Base-by-base conservation (phyloP, 2,329 filamentous ascomycete genomes). In the Colletotrichum sp. region DNA sequence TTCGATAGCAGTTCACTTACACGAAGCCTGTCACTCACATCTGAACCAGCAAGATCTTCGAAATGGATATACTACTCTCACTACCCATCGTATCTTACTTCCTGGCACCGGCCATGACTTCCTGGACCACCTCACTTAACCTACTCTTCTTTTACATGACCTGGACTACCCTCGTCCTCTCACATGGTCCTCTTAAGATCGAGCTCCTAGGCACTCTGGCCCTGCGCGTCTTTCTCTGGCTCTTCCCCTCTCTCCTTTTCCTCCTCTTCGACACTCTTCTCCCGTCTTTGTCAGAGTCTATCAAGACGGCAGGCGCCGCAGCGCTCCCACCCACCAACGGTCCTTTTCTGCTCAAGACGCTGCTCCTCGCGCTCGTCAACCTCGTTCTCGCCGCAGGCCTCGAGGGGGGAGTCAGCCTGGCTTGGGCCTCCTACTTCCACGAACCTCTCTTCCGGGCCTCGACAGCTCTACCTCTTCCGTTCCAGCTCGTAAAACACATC, bases 91-190 rank as follows among this genome's bases (percentile, higher is more conserved):
- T 95, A 55, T 94, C 93, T 32, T 94, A 93, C 80, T 88, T 94
- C 80, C 87, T 93, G 65, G 89, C 91, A 24, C 90, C 92, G 3
- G 87, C 90, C 63, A 83, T 92, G 74, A 90, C 91, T 8, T 94
- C 94, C 8, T 96, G 94, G 87, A 93, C 89, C 16, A 96, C 95
- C 2, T 96, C 93, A 2, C 88, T 98, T 78, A 98, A 97, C 83
- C 86, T 98, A 28, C 87, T 98, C 77, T 96, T 98, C 87, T 97
- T 98, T 85, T 96, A 96, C 84, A 91, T 98, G 87, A 96, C 95
- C 79, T 98, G 96, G 96, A 92, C 92, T 8, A 96, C 95, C 0
- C 89, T 98, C 36, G 92, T 98, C 52, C 87, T 96, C 5, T 94
- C 94, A 8, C 94, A 98, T 80, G 89, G 93, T 1, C 92, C 95